Base-by-base conservation (phyloP, 2,329 filamentous ascomycete genomes). In the Aspergillus intermedius region DNA sequence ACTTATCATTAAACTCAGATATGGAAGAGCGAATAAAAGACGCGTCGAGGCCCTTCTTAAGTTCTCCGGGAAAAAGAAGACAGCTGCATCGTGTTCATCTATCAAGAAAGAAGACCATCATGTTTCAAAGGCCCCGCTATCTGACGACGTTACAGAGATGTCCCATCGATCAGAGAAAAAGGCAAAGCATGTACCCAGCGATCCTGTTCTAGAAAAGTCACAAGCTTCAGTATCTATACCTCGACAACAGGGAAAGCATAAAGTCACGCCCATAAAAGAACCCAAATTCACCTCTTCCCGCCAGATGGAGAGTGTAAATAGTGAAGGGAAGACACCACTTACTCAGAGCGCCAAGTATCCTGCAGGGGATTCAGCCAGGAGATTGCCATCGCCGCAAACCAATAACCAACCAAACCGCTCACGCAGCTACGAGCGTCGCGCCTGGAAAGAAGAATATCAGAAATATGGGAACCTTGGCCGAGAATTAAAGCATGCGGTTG, bases 1-100 rank as follows among this genome's bases (percentile, higher is more conserved):
- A 47, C 64, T 76, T 32, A 63, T 78, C 41, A 72, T 78, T 22
- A 77, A 69, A 52, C 60, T 80, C 37, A 77, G 72, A 50, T 80
- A 78, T 56, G 74, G 75, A 13, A 77, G 74, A 56, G 61, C 70
- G 37, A 74, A 76, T 56, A 65, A 66, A 39, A 72, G 71, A 47
- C 70, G 72, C n/a, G 69, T 80, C 28, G 71, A 74, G 50, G 69
- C 61, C 28, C 61, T 75, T 15, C 63, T 75, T 17, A 74, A 70
- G 54, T 71, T 75, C 44, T 65, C 66, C 21, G 63, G 63, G 37
- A 72, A 71, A 56, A 64, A 54, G 45, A 71, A 64, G 58, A 23
- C 51, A 4, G 51, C 56, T 39, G 54, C 53, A 10, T 54, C 59
- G n/a, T 56, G 55, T 48, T 60, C 59, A 17, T 56, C 61, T 32